Evolutionary conservation across 768 basidiomycete genomes (phyloP), one percentile per base, ranked within the genome.

Genomic region (Lactarius sp.): DNA sequence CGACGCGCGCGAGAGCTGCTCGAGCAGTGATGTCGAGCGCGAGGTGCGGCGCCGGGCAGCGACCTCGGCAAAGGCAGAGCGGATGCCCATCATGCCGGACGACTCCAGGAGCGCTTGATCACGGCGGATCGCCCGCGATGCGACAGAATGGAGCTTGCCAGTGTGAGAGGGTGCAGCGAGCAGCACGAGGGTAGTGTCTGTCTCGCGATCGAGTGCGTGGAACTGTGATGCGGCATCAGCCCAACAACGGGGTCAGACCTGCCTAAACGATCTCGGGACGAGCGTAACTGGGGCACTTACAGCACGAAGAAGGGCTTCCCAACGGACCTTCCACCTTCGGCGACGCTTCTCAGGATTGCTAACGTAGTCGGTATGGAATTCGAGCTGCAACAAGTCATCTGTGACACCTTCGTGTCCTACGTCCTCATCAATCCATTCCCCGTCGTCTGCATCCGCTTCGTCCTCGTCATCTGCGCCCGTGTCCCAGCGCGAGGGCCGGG

Each of bases 161-260:
- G 85, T 79, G 70, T 92, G 89, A 2, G 88, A 84, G 0, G 90
- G 90, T 0, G 89, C 81, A 4, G 89, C 89, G 31, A 92, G 75
- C 0, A 92, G 74, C 31, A 92, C 74, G 77, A 92, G 80, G 0
- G 88, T 91, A 10, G 89, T 80, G 67, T 92, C 90, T 4, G 90
- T 92, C 72, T 91, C 87, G 50, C 88, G 80, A 74, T 92, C 90
- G 36, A 92, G 75, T 37, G 80, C 80, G 75, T 89, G 86, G 79
- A 92, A 87, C 90, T 92, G 67, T n/a, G 56, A 58, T 53, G 57
- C 10, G 47, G 39, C 34, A 65, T 39, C 66, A 49, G 22, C 49
- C 75, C 60, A 63, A 49, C 47, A 55, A 44, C 59, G 53, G 72
- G 72, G 73, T 73, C 66, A 68, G 73, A 73, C 67, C 70, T 74